phyloP scores from a whole-genome alignment of 2,329 filamentous ascomycete genomes.

The Fusarium armeniacum region DNA sequence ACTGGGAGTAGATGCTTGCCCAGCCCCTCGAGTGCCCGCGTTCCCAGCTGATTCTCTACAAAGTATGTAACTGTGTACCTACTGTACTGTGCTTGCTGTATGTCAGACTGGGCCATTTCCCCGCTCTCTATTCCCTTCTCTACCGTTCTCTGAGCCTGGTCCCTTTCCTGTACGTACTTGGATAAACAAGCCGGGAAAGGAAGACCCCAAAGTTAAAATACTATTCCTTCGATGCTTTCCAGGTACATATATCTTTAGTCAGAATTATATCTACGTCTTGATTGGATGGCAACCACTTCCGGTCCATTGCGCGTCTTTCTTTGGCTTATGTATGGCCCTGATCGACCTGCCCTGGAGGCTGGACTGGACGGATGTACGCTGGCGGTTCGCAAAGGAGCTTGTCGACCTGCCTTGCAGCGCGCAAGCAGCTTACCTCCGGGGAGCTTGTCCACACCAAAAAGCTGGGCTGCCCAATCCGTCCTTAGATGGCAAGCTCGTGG shows the following conservation, averaged over 20 bases:
- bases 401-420: slow-evolving; percentile 17
- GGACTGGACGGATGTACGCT: not conserved
- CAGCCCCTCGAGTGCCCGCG: slow-evolving; percentile 36
- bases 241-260: slow-evolving; percentile 12
- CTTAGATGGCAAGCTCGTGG: slow-evolving; percentile 40
- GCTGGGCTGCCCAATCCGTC: slow-evolving; percentile 40
- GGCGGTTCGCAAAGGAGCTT: slow-evolving; percentile 35
- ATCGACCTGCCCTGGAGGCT: slow-evolving; percentile 31
- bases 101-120: slow-evolving; percentile 7
- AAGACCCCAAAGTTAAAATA: slow-evolving; percentile 27
- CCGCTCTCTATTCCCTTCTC: slow-evolving; percentile 11
- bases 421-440: slow-evolving; percentile 37
- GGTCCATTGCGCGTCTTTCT: slow-evolving; percentile 37
- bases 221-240: slow-evolving; percentile 27
- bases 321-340: slow-evolving; percentile 23
- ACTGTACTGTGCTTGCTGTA: not conserved
- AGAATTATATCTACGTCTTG: slow-evolving; percentile 11
- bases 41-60: slow-evolving; percentile 11
- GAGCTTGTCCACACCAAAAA: slow-evolving; percentile 40
- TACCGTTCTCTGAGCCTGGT: slow-evolving; percentile 4
- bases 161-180: not conserved
- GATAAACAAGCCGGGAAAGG: slow-evolving; percentile 33
- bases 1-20: slow-evolving; percentile 31
- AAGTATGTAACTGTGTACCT: too few species aligned
- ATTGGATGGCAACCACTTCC: slow-evolving; percentile 25